A percentile compares a stretch with the other conserved stretches of the same genome.
These are phyloP conservation scores for Diutina scorzettiae DNA, from an alignment of 1,139 yeast genomes.

Conservation along the genomic window DNA sequence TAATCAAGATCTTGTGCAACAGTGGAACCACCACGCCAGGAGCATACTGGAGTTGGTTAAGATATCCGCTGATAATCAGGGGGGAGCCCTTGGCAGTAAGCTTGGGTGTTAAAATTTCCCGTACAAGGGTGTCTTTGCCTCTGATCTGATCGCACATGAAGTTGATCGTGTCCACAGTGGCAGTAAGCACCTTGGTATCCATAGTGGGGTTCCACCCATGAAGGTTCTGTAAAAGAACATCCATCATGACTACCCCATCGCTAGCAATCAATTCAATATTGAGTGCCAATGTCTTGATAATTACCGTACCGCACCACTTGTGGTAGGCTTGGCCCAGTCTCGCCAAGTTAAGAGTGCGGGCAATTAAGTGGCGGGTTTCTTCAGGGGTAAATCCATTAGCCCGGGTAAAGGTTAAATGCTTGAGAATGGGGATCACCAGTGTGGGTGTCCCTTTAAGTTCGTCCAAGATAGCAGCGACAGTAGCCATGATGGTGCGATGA, in stretches of 20 bases:
- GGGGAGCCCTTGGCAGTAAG: not conserved
- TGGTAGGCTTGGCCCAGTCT: not conserved
- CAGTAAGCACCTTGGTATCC: not conserved
- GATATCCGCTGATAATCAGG: not conserved
- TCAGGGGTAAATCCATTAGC: not conserved
- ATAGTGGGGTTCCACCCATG: not conserved
- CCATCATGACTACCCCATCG: not conserved
- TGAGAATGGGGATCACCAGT: slow-evolving; percentile 1
- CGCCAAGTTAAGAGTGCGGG: slow-evolving; percentile 1
- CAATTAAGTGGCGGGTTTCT: not conserved
- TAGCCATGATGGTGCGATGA: slow-evolving; percentile 3
- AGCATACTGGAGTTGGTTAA: not conserved
- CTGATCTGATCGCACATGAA: not conserved
- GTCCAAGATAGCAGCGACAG: not conserved
- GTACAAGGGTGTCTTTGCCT: not conserved
- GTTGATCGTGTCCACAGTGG: slow-evolving; percentile 1
- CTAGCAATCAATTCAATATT: not conserved
- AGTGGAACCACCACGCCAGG: not conserved
- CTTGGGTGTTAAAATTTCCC: slow-evolving; percentile 1
- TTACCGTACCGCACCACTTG: slow-evolving; percentile 1
- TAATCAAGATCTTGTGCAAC: not conserved
- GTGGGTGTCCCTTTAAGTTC: slow-evolving; percentile 1
- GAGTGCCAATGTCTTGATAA: not conserved
- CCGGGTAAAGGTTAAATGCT: not conserved
- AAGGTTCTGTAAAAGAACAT: not conserved